These are phyloP conservation scores for Collybia sordida DNA, from an alignment of 768 basidiomycete genomes.

Conservation along the genomic window DNA sequence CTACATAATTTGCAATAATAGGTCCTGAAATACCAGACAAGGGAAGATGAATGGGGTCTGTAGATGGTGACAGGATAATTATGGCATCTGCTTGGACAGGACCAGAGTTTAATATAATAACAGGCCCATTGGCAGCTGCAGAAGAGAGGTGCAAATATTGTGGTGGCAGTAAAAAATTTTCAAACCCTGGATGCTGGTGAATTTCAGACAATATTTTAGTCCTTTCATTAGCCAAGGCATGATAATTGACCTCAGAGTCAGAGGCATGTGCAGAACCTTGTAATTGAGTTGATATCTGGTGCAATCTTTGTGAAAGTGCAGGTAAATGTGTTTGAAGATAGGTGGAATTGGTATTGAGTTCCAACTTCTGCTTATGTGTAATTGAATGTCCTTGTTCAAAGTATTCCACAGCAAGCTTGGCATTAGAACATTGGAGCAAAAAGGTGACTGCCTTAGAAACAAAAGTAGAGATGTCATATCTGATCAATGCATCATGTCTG, in stretches of 20 bases:
- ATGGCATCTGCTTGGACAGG: slow-evolving; percentile 12
- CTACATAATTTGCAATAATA: neutral
- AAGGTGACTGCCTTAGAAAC: slow-evolving; percentile 2
- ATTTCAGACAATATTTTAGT: slow-evolving; percentile 20
- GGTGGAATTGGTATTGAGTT: neutral
- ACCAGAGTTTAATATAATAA: slow-evolving; percentile 31
- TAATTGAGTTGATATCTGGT: too few relatives aligned
- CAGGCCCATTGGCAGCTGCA: slow-evolving; percentile 30
- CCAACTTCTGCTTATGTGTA: slow-evolving; percentile 5
- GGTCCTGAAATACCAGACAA: neutral
- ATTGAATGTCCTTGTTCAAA: slow-evolving; percentile 7
- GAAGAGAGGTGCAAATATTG: slow-evolving; percentile 22
- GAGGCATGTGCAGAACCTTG: too few relatives aligned
- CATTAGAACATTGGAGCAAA: neutral
- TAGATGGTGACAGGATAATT: slow-evolving; percentile 4
- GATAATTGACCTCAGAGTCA: too few relatives aligned
- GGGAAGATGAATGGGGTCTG: neutral
- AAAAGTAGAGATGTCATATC: neutral
- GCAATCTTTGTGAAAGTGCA: too few relatives aligned
- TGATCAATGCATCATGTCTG: neutral
- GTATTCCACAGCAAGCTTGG: slow-evolving; percentile 3
- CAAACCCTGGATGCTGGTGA: slow-evolving; percentile 27
- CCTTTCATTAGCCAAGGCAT: slow-evolving; percentile 1
- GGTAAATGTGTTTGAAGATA: neutral
- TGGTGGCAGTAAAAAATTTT: slow-evolving; percentile 24